Base-by-base conservation (phyloP, 1,284 basidiomycete species). In the Takashimella koratensis region DNA sequence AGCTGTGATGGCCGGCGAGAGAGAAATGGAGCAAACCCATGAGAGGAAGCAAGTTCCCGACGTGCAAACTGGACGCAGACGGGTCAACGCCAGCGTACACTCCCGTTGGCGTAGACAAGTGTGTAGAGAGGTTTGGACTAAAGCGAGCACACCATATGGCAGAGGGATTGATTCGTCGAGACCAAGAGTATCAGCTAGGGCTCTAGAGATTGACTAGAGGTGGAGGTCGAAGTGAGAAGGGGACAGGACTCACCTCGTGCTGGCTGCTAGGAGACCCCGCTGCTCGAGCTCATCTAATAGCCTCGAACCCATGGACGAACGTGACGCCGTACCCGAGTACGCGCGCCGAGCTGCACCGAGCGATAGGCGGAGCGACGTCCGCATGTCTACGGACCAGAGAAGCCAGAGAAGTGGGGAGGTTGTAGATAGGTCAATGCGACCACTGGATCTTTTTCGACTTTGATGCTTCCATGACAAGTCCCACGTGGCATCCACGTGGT, bases 61-160 rank as follows among this genome's bases (percentile, higher is more conserved):
- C 89, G 73, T 98, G 95, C 19, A 98, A 79, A 0, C 90, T 87
- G 26, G 77, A 79, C 1, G 94, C 94, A 1, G 92, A 91, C 0
- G 96, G 96, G 73, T 98, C 96, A 47, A 98, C 83, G 39, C 95
- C 95, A 12, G 85, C 81, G 70, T 99, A 99, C 16, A 94, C 81
- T 0, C 83, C 84, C 4, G 76, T 73, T 2, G 73, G 74, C 1
- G 54, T 39, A 12, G 64, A 43, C 44, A 76, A 64, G 49, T 73
- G 70, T 19, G 59, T 41, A 3, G 63, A 63, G 0, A 76, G 52
- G 6, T 63, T 51, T 0, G 67, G 68, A 58, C 73, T 76, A 56
- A 23, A 16, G 44, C 43, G 6, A 45, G 51, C 16, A 23, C 21
- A 26, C 30, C 8, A 36, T 36, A 8, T 36, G 30, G 30, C 16